Conservation (phyloP, 2,329 filamentous ascomycete genomes). For the Phialophora expanda region DNA sequence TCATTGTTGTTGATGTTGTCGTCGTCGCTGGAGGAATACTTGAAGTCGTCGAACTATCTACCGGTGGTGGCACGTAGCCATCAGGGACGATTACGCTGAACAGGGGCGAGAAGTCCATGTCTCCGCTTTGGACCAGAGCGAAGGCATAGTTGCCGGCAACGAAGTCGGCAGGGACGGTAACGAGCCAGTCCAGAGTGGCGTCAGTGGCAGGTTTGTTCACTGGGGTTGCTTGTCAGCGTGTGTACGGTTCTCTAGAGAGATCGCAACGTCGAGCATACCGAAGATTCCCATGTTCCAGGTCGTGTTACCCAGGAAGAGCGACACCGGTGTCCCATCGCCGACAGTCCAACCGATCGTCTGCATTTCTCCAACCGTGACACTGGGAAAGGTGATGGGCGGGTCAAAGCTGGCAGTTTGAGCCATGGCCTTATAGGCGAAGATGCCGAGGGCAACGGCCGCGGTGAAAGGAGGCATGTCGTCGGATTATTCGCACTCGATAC, state of each 20-base stretch:
- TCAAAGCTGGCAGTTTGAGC: constrained; percentile 32
- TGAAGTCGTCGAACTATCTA: constrained; percentile 8
- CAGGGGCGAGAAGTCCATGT: constrained; percentile 23
- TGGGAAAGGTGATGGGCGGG: constrained; percentile 30
- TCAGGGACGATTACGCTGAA: constrained; percentile 18
- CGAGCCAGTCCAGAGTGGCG: constrained; percentile 32
- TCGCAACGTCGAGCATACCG: constrained; percentile 28
- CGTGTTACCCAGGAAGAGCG: constrained; percentile 33
- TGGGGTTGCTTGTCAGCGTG: constrained; percentile 8
- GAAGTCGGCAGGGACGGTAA: constrained; percentile 30
- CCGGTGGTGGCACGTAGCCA: not conserved
- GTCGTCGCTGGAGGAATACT: constrained; percentile 6
- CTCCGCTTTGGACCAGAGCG: constrained; percentile 30
- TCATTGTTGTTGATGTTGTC: not conserved
- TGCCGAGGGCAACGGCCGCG: constrained; percentile 27
- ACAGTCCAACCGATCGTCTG: constrained; percentile 34
- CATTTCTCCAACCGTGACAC: constrained; percentile 31
- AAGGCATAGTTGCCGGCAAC: constrained; percentile 34
- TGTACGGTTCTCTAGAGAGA: not conserved
- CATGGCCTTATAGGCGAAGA: constrained; percentile 30
- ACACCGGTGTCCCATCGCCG: constrained; percentile 31
- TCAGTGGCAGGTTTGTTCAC: constrained; percentile 27
- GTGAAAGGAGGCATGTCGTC: constrained; percentile 16
- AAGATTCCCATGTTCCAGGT: constrained; percentile 31
- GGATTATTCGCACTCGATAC: not conserved